Evolutionary conservation across 2,329 filamentous ascomycete genomes (phyloP), one percentile per base, ranked within the genome.

Genomic region (Canariomyces notabilis): DNA sequence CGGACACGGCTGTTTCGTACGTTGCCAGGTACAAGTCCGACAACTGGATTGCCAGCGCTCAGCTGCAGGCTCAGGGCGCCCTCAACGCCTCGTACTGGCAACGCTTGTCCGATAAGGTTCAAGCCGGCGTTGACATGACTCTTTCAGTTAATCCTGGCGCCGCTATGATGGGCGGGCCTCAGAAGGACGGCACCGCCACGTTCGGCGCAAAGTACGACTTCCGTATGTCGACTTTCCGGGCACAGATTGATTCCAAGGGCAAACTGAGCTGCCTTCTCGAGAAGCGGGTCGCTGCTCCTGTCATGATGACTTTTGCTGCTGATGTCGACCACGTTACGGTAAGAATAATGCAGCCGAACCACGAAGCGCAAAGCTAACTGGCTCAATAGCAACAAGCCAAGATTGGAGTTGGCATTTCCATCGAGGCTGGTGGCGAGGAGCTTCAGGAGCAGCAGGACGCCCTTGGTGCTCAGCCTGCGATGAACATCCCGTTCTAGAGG

Each of bases 201-300:
- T 79, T 97, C 60, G 93, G 91, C 61, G 88, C 89, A 65, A 98
- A 98, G 73, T 98, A 98, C 72, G 91, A 96, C 67, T 98, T 98
- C 81, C 82, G 88, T 64, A 87, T 89, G 72, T 93, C 88, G 45
- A 93, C 89, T 41, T 95, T 96, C 82, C 83, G 91, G 56, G 93
- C 91, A 36, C 93, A 98, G 73, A 79, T 97, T 59, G 93, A 98
- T 72, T 94, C 89, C 62, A 83, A 88, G 66, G 93, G 93, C 67
- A 95, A 95, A 75, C 77, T 98, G 51, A 88, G 86, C 69, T 93
- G 89, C 65, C 72, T 96, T 62, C 73, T 97, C 58, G 93, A 98
- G 77, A 97, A 96, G 82, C 85, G 89, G 63, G 87, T 98, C 62
- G 89, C 89, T 22, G 89, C 89, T 54, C 87, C 90, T 21, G 89